Base-by-base conservation (phyloP, 257 asterid genomes). In the Solanum arcanum region DNA sequence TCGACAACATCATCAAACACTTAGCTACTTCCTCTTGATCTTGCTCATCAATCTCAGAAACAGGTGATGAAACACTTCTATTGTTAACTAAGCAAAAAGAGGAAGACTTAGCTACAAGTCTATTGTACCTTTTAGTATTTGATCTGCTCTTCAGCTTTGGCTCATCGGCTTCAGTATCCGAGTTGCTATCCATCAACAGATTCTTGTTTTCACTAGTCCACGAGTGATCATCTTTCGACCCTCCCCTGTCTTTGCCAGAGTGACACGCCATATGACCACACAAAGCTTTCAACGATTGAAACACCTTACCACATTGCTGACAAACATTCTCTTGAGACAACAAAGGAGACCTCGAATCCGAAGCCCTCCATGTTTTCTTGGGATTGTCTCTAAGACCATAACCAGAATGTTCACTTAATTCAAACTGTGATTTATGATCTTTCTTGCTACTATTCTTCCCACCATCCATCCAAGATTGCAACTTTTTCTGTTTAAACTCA, bases 221-320 rank as follows among this genome's bases (percentile, higher is more conserved):
- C 3, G 98, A 95, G 85, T 90, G 83, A 90, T 95, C 98, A 83
- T 97, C 96, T 89, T 93, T 94, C 85, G 90, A 78, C 21, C 87
- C 87, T 29, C 83, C 87, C 21, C 85, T 94, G 27, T 96, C 98
- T 90, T 83, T 94, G 1, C 94, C 98, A 2, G 99, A 97, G 88
- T 97, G 99, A 86, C 95, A 95, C 88, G 99, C 99, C 99, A 97
- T 97, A 87, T 97, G 99, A 3, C 99, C 98, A 87, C 98, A 97
- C 90, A 97, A 88, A 16, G 99, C 99, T 85, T 97, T 97, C 92
- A 92, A 27, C 3, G 99, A 95, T 82, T 92, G 98, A 92, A 97
- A 97, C 86, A 93, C 94, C 90, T 97, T 97, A 42, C 99, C 98
- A 88, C 99, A 97, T 93, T 94, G 98, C 89, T 94, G 96, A 89